phyloP scores from a whole-genome alignment of 1,139 yeast species.

The Protomyces lactucae-debilis region DNA sequence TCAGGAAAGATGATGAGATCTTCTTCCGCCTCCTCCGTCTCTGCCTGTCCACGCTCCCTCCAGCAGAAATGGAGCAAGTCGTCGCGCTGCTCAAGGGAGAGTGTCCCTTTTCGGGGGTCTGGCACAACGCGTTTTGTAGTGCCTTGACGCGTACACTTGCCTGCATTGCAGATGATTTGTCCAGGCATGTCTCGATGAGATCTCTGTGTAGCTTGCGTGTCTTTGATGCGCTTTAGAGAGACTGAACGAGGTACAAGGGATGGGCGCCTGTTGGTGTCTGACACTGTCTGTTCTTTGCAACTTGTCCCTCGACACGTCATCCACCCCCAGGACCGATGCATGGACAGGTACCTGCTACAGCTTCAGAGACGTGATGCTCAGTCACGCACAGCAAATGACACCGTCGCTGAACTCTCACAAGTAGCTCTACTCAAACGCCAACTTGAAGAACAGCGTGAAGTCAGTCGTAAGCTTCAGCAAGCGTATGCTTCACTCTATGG shows the following conservation, averaged over 20 bases:
- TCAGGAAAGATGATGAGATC: slow-evolving; percentile 86
- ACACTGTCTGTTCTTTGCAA: too few species aligned
- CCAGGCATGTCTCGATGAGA: too few species aligned
- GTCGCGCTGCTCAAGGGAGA: slow-evolving; percentile 17
- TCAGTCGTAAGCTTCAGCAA: neutral
- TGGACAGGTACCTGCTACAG: neutral
- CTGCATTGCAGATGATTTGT: slow-evolving; percentile 28
- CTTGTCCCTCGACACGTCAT: too few species aligned
- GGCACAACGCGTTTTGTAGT: slow-evolving; percentile 28
- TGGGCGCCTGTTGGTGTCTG: too few species aligned
- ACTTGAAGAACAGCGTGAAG: neutral
- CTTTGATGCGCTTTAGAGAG: too few species aligned
- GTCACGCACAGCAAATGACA: neutral
- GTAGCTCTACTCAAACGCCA: neutral
- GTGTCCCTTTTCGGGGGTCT: slow-evolving; percentile 29
- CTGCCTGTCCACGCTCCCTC: slow-evolving; percentile 26
- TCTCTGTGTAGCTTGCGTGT: too few species aligned
- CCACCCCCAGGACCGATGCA: neutral
- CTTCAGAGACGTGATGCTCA: neutral
- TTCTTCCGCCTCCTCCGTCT: slow-evolving; percentile 27
- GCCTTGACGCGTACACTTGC: slow-evolving; percentile 36
- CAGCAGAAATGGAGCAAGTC: slow-evolving; percentile 30
- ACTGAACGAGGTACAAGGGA: too few species aligned
- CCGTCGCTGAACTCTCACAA: too few species aligned
- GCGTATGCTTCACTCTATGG: neutral